Conservation (phyloP, 2,329 filamentous ascomycete species). For the Truncatella angustata region DNA sequence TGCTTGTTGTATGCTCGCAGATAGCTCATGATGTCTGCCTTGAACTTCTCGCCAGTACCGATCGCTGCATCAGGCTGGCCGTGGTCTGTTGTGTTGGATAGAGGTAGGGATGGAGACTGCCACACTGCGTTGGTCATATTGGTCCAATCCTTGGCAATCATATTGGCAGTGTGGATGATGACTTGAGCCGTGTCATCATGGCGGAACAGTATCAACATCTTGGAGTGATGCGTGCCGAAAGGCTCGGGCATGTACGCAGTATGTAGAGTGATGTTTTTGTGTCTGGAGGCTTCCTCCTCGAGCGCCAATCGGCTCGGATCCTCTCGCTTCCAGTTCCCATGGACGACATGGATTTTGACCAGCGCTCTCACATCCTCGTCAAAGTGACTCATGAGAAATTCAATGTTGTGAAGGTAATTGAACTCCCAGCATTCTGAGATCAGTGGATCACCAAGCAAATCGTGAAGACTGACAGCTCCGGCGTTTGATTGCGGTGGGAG, state of each 20-base stretch:
- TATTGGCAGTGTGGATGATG: constrained; percentile 85
- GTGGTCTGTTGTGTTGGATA: constrained; percentile 24
- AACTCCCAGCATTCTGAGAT: constrained; percentile 72
- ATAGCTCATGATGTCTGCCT: constrained; percentile 72
- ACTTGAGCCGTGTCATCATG: constrained; percentile 76
- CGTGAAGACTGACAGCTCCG: constrained; percentile 63
- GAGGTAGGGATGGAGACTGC: constrained; percentile 69
- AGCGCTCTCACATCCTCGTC: constrained; percentile 47
- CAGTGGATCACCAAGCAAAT: constrained; percentile 71
- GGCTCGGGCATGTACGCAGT: constrained; percentile 77
- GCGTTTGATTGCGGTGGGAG: constrained; percentile 58
- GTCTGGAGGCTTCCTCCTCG: constrained; percentile 59
- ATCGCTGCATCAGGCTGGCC: constrained; percentile 24
- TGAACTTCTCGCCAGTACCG: constrained; percentile 71
- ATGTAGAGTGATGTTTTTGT: constrained; percentile 68
- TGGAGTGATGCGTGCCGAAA: constrained; percentile 83
- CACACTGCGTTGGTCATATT: constrained; percentile 87
- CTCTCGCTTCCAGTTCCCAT: constrained; percentile 67
- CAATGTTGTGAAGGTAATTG: constrained; percentile 63
- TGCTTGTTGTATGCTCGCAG: constrained; percentile 65
- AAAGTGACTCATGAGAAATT: constrained; percentile 54
- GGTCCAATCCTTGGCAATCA: constrained; percentile 83
- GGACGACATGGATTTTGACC: constrained; percentile 54
- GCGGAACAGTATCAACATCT: constrained; percentile 82
- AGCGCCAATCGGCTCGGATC: constrained; percentile 56